Percentiles rank a stretch among this genome's conserved stretches.
Evolutionary conservation across 768 basidiomycete species (phyloP).

Genomic region (Hebeloma cylindrosporum): DNA sequence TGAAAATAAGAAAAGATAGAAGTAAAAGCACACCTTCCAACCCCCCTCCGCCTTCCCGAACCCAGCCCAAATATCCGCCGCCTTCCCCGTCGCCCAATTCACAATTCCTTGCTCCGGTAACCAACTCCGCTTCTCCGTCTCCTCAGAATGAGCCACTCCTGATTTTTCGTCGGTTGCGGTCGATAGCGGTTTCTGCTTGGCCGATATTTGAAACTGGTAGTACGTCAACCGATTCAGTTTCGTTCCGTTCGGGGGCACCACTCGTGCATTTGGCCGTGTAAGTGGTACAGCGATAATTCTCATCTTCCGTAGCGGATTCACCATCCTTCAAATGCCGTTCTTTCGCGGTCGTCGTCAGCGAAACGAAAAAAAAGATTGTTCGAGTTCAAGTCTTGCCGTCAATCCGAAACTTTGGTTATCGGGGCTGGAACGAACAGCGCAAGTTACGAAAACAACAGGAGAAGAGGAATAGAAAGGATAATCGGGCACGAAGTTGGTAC

Average conservation of each 20-base stretch:
- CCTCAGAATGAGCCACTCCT: conserved; percentile 16
- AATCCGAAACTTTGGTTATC: neutral
- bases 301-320: conserved; percentile 30
- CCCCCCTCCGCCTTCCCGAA: conserved; percentile 69
- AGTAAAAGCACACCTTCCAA: conserved; percentile 73
- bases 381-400: neutral
- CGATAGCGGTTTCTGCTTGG: conserved; percentile 16
- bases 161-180: conserved; percentile 22
- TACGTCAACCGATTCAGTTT: conserved; percentile 34
- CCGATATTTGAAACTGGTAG: conserved; percentile 44
- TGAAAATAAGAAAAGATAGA: conserved; percentile 3
- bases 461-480: neutral
- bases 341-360: neutral
- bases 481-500: neutral
- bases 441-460: neutral
- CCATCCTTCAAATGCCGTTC: conserved; percentile 9
- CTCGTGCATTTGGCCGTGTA: conserved; percentile 28
- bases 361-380: neutral
- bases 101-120: conserved; percentile 42
- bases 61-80: conserved; percentile 56
- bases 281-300: conserved; percentile 50
- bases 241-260: neutral
- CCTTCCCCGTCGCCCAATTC: conserved; percentile 54
- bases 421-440: neutral
- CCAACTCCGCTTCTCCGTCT: conserved; percentile 28